Conservation (phyloP, 2,329 filamentous ascomycete genomes). For the Paecilomyces fulvus region DNA sequence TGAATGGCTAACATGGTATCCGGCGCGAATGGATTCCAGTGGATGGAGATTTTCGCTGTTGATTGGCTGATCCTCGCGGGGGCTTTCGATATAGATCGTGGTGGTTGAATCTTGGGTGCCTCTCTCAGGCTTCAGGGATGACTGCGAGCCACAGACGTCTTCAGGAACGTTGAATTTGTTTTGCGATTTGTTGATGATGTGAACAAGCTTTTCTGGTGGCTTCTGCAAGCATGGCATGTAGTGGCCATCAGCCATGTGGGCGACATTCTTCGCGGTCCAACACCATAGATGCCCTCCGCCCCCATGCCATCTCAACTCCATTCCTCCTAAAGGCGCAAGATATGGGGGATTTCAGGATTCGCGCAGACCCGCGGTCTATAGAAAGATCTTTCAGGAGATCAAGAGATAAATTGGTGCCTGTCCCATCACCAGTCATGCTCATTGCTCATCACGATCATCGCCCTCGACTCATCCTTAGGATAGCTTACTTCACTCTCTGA, state of each 20-base stretch:
- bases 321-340: background rate
- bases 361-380: background rate
- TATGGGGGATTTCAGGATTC: background rate
- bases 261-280: background rate
- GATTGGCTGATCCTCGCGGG: background rate
- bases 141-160: background rate
- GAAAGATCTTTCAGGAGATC: background rate
- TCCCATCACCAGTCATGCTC: background rate
- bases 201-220: background rate
- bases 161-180: background rate
- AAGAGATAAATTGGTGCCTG: background rate
- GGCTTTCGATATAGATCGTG: background rate
- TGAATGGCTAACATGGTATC: background rate
- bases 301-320: background rate
- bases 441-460: background rate
- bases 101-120: background rate
- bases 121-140: background rate
- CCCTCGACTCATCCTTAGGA: background rate
- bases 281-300: background rate
- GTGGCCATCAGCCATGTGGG: background rate
- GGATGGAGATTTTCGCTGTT: background rate
- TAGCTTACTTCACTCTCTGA: background rate
- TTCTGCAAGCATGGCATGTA: background rate
- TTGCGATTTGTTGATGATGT: background rate
- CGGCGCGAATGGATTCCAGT: background rate